Percentiles rank a stretch among this genome's conserved stretches.
Evolutionary conservation across 768 basidiomycete genomes (phyloP).

Genomic region (Tephrocybe sp.): DNA sequence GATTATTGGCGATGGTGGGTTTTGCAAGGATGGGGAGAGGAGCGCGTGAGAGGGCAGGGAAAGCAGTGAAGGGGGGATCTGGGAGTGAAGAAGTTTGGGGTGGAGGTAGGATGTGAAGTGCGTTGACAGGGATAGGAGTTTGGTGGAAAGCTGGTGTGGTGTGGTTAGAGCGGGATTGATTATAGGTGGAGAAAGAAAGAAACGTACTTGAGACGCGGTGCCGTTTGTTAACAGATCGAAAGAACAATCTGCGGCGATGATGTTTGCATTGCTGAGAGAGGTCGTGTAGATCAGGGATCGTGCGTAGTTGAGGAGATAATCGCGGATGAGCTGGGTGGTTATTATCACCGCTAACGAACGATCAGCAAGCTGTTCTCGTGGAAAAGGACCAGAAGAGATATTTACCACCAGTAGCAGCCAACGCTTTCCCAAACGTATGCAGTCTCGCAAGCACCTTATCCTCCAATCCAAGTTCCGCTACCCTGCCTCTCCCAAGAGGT

Average conservation of each 20-base stretch:
- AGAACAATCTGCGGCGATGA: slow-evolving; percentile 72
- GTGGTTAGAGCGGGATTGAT: background rate
- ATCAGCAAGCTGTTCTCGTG: background rate
- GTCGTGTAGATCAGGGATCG: slow-evolving; percentile 92
- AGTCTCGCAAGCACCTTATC: slow-evolving; percentile 71
- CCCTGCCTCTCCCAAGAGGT: slow-evolving; percentile 69
- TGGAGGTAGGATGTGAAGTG: slow-evolving; percentile 35
- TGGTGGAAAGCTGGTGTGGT: slow-evolving; percentile 25
- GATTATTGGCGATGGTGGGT: slow-evolving; percentile 69
- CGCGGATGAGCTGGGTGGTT: slow-evolving; percentile 65
- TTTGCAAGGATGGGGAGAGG: slow-evolving; percentile 3
- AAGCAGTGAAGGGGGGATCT: slow-evolving; percentile 34
- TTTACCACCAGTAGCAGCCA: slow-evolving; percentile 84
- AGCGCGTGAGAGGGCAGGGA: slow-evolving; percentile 35
- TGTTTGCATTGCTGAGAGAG: slow-evolving; percentile 70
- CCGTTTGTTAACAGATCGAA: slow-evolving; percentile 77
- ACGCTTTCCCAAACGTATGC: slow-evolving; percentile 92
- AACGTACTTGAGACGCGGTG: slow-evolving; percentile 52
- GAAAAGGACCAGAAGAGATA: slow-evolving; percentile 15
- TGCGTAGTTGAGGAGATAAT: slow-evolving; percentile 91
- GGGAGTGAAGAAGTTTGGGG: slow-evolving; percentile 24
- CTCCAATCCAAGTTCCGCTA: slow-evolving; percentile 67
- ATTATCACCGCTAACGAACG: slow-evolving; percentile 64
- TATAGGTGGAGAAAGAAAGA: slow-evolving; percentile 12
- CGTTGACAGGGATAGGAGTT: slow-evolving; percentile 44